Conservation (phyloP, 768 basidiomycete genomes). For the Leucocoprinus sp. region DNA sequence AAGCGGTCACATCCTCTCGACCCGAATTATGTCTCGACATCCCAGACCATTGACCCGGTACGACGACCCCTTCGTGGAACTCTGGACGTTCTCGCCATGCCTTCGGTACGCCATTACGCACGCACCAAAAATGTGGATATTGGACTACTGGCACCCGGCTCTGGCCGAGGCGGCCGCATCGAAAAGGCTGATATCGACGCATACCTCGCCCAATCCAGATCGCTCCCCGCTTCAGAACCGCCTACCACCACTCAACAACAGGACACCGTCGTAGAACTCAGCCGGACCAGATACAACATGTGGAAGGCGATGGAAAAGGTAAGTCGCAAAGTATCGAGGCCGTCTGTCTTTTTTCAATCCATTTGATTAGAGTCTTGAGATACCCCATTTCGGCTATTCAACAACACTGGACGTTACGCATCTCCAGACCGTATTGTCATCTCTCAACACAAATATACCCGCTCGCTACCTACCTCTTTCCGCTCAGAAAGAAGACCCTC, state of each 20-base stretch:
- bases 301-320: constrained; percentile 88
- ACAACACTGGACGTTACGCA: constrained; percentile 69
- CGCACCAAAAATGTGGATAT: constrained; percentile 58
- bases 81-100: constrained; percentile 53
- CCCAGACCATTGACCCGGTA: constrained; percentile 12
- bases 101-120: constrained; percentile 74
- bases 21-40: constrained; percentile 24
- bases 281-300: constrained; percentile 75
- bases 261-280: constrained; percentile 63
- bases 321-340: constrained; percentile 9
- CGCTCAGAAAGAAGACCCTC: constrained; percentile 12
- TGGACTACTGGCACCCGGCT: constrained; percentile 47
- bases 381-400: constrained; percentile 83
- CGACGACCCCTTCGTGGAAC: constrained; percentile 6
- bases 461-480: constrained; percentile 31
- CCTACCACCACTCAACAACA: constrained; percentile 15
- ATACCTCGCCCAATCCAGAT: constrained; percentile 31
- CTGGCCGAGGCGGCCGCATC: constrained; percentile 66
- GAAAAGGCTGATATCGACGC: constrained; percentile 69
- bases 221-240: constrained; percentile 7
- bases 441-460: constrained; percentile 65
- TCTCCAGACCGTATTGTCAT: constrained; percentile 53
- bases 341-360: too few relatives aligned
- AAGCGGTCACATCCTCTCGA: constrained; percentile 51
- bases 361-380: constrained; percentile 80